These are phyloP conservation scores for Xanthoconium stramineum DNA, from an alignment of 768 basidiomycete species.

Conservation along the genomic window DNA sequence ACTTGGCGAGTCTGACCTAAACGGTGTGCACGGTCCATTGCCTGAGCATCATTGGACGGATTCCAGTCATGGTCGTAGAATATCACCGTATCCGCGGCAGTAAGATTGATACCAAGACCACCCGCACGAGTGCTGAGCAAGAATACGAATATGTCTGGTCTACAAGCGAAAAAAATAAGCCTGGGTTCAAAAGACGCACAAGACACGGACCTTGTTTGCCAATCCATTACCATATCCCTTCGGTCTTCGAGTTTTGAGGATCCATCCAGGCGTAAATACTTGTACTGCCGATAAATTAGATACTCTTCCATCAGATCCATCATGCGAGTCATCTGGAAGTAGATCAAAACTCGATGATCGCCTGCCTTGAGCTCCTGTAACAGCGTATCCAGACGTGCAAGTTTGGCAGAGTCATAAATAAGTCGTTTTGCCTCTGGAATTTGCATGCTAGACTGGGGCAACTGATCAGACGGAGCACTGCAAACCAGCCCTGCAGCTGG, in stretches of 20 bases:
- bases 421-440: constrained; percentile 94
- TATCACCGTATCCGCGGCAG: constrained; percentile 49
- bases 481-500: constrained; percentile 66
- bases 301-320: constrained; percentile 99
- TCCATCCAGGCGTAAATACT: constrained; percentile 90
- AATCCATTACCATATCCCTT: constrained; percentile 98
- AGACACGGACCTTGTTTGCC: constrained; percentile 84
- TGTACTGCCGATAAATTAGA: constrained; percentile 93
- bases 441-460: constrained; percentile 81
- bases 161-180: constrained; percentile 3
- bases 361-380: constrained; percentile 88
- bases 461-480: constrained; percentile 63
- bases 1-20: constrained; percentile 96
- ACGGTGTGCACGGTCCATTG: constrained; percentile 97
- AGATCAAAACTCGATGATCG: constrained; percentile 91
- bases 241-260: constrained; percentile 94
- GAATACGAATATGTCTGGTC: constrained; percentile 91
- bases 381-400: constrained; percentile 85
- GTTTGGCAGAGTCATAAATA: constrained; percentile 94
- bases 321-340: constrained; percentile 99
- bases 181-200: not conserved
- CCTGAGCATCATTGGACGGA: constrained; percentile 95
- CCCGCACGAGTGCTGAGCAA: constrained; percentile 93
- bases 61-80: constrained; percentile 44
- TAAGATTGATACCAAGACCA: constrained; percentile 95